These are phyloP conservation scores for Fagus crenata DNA, from an alignment of 306 rosid genomes.

Conservation along the genomic window DNA sequence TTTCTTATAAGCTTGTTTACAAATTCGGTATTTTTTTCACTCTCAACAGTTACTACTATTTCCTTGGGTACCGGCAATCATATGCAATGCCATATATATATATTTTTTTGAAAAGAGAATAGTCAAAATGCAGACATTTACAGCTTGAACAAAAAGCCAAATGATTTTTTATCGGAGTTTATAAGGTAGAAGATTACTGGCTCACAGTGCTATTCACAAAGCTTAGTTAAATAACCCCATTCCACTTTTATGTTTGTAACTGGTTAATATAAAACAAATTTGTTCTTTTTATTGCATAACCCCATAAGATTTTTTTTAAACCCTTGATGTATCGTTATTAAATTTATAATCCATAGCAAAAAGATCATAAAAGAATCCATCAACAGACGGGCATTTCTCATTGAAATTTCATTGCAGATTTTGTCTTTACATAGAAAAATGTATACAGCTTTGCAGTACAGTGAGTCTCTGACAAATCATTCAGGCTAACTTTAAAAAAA, in stretches of 20 bases:
- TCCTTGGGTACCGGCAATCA: too few relatives aligned
- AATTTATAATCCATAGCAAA: background rate
- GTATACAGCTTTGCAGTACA: slow-evolving; percentile 32
- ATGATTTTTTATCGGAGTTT: background rate
- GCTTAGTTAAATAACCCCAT: too few relatives aligned
- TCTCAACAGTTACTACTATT: too few relatives aligned
- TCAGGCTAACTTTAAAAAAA: slow-evolving; percentile 15
- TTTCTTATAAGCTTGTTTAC: background rate
- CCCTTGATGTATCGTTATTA: background rate
- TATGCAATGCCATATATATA: too few relatives aligned
- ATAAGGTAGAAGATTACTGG: background rate
- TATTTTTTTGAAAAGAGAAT: too few relatives aligned
- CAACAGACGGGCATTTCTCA: slow-evolving; percentile 14
- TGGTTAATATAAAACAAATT: background rate
- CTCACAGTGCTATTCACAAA: background rate
- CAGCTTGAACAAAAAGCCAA: too few relatives aligned
- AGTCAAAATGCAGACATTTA: too few relatives aligned
- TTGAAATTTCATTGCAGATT: slow-evolving; percentile 24
- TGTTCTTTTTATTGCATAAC: background rate
- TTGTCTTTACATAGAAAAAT: slow-evolving; percentile 33
- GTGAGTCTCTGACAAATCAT: slow-evolving; percentile 25
- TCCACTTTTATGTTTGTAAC: too few relatives aligned
- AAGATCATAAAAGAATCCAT: background rate
- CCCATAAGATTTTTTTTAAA: background rate
- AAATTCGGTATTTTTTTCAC: too few relatives aligned